phyloP scores from a whole-genome alignment of 106 monocot genomes.

The Phalaenopsis equestris region DNA sequence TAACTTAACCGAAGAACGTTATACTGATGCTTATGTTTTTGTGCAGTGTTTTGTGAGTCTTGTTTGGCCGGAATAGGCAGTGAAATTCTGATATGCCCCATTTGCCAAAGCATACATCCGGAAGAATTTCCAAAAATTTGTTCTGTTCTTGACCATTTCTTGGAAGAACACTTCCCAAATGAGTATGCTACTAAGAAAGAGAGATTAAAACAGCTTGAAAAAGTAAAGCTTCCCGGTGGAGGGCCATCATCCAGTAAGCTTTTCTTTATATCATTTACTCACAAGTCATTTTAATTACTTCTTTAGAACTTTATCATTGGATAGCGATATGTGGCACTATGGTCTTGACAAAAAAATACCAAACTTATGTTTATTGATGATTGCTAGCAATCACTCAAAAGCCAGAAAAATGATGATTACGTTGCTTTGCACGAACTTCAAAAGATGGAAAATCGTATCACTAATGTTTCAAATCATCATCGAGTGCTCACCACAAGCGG shows the following conservation, averaged over 20 bases:
- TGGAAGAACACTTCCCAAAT: slow-evolving; percentile 47
- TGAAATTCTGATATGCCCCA: slow-evolving; percentile 30
- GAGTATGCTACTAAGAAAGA: slow-evolving; percentile 38
- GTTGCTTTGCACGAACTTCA: too few relatives aligned
- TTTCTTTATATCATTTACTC: not conserved
- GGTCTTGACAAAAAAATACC: not conserved
- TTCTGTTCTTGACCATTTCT: slow-evolving; percentile 50
- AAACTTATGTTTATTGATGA: not conserved
- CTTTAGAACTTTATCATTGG: not conserved
- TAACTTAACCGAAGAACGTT: not conserved
- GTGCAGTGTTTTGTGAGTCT: slow-evolving; percentile 46
- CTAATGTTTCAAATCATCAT: too few relatives aligned
- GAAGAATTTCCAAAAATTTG: slow-evolving; percentile 57
- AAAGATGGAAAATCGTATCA: too few relatives aligned
- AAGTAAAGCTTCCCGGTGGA: slow-evolving; percentile 8
- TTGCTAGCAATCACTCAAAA: too few relatives aligned
- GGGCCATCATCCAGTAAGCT: slow-evolving; percentile 40
- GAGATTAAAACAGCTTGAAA: slow-evolving; percentile 9
- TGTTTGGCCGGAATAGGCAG: slow-evolving; percentile 22
- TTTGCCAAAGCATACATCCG: slow-evolving; percentile 42
- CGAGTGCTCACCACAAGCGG: too few relatives aligned
- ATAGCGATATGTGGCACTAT: not conserved
- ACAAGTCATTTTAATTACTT: not conserved
- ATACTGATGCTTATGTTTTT: not conserved
- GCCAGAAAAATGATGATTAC: too few relatives aligned